phyloP scores from a whole-genome alignment of 345 rosid species.

The Erodium maritimum region DNA sequence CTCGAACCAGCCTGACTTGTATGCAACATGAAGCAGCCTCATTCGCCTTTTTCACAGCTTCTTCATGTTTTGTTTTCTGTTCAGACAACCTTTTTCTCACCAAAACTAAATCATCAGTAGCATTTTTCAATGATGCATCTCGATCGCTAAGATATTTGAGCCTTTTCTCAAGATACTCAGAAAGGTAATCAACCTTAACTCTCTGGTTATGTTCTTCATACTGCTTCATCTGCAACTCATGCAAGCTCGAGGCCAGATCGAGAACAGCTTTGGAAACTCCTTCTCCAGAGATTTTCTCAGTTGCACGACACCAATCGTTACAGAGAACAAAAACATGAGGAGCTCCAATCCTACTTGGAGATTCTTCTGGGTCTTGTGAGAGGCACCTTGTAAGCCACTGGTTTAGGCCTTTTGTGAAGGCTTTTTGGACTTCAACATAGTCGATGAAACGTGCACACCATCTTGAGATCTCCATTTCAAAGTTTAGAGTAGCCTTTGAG shows the following conservation, averaged over 20 bases:
- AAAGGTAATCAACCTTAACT: neutral
- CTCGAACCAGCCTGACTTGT: neutral
- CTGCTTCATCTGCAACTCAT: slow-evolving; percentile 18
- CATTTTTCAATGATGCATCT: neutral
- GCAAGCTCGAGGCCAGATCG: slow-evolving; percentile 16
- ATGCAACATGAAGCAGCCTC: slow-evolving; percentile 3
- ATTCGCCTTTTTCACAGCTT: neutral
- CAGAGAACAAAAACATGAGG: slow-evolving; percentile 21
- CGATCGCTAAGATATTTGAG: neutral
- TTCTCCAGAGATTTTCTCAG: slow-evolving; percentile 13
- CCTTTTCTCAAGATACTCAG: neutral
- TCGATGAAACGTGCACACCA: slow-evolving; percentile 18
- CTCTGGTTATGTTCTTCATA: neutral
- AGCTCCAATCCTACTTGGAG: slow-evolving; percentile 18
- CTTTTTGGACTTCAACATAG: slow-evolving; percentile 19
- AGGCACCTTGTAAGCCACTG: slow-evolving; percentile 27
- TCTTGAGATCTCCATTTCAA: neutral
- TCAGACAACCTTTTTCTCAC: neutral
- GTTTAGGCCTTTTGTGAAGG: slow-evolving; percentile 20
- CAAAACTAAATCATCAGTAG: neutral
- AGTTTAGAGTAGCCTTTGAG: neutral
- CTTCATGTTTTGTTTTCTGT: neutral
- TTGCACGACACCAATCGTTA: slow-evolving; percentile 21
- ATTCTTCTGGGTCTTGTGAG: slow-evolving; percentile 13
- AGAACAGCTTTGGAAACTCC: slow-evolving; percentile 19